phyloP scores from a whole-genome alignment of 2,329 filamentous ascomycete species.

The Graphilbum ipis-grandicollis region DNA sequence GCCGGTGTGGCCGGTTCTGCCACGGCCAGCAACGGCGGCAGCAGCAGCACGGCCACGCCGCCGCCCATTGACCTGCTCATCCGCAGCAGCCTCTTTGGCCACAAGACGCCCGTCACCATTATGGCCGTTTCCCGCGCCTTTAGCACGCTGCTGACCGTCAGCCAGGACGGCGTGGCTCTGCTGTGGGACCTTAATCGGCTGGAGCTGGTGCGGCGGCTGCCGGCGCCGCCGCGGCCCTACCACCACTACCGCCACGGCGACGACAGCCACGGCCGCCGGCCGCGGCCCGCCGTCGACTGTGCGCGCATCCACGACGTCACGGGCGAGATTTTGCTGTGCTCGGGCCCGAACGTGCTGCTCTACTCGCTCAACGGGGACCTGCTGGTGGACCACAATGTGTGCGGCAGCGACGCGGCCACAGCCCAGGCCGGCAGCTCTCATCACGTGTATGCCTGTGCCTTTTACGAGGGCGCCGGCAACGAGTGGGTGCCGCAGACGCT shows the following conservation, averaged over 20 bases:
- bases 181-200: constrained; percentile 90
- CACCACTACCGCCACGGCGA: no score
- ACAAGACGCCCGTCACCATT: constrained; percentile 65
- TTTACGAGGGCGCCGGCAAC: constrained; percentile 79
- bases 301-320: constrained; percentile 79
- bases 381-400: constrained; percentile 68
- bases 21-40: neutral
- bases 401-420: constrained; percentile 17
- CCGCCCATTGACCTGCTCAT: constrained; percentile 67
- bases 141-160: constrained; percentile 72
- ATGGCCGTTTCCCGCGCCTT: constrained; percentile 80
- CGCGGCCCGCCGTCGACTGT: constrained; percentile 52
- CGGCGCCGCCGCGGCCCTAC: constrained; percentile 27
- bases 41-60: constrained; percentile 12
- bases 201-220: constrained; percentile 65
- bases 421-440: constrained; percentile 45
- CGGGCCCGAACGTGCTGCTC: constrained; percentile 54
- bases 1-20: no score
- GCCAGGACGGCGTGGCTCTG: constrained; percentile 59
- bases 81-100: constrained; percentile 71
- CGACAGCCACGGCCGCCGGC: no score
- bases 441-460: constrained; percentile 64
- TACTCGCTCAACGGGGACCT: constrained; percentile 80
- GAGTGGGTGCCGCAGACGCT: constrained; percentile 83
- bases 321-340: constrained; percentile 76